These are phyloP conservation scores for Chrysoporthe puriensis DNA, from an alignment of 2,329 filamentous ascomycete species.

Conservation along the genomic window DNA sequence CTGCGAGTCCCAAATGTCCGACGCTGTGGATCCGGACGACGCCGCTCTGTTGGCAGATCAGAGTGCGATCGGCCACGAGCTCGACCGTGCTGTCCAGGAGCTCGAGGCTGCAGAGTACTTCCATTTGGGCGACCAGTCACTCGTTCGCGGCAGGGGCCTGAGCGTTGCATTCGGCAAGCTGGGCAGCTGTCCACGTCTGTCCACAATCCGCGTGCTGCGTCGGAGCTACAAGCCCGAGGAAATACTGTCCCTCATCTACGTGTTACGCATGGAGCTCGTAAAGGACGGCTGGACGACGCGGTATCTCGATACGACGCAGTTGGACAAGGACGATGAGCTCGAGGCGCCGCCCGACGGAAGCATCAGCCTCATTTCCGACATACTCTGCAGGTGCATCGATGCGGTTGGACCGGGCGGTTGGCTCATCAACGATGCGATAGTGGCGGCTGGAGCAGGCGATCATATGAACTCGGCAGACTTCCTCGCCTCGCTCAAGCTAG, in stretches of 20 bases:
- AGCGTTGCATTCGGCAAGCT: conserved; percentile 72
- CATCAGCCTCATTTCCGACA: conserved; percentile 71
- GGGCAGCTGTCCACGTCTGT: conserved; percentile 62
- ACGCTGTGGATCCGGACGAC: conserved; percentile 37
- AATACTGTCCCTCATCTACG: conserved; percentile 70
- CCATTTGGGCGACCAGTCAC: conserved; percentile 62
- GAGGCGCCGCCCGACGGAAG: conserved; percentile 65
- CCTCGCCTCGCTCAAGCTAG: conserved; percentile 66
- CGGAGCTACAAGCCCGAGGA: conserved; percentile 67
- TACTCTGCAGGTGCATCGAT: conserved; percentile 75
- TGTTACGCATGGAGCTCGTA: conserved; percentile 73
- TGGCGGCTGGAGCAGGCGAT: conserved; percentile 46
- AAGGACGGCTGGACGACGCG: conserved; percentile 76
- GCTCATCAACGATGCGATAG: conserved; percentile 65
- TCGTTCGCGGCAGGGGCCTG: conserved; percentile 64
- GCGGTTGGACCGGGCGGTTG: conserved; percentile 75
- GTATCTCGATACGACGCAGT: conserved; percentile 64
- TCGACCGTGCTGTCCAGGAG: conserved; percentile 66
- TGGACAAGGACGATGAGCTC: conserved; percentile 50
- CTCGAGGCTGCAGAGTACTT: conserved; percentile 70
- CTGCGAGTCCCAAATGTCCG: conserved; percentile 29
- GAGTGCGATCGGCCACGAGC: conserved; percentile 52
- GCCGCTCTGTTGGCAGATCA: conserved; percentile 35
- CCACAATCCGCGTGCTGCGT: conserved; percentile 67
- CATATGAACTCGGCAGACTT: conserved; percentile 64